Conservation (phyloP, 2,329 filamentous ascomycete genomes). For the Trichothecium sympodiale region DNA sequence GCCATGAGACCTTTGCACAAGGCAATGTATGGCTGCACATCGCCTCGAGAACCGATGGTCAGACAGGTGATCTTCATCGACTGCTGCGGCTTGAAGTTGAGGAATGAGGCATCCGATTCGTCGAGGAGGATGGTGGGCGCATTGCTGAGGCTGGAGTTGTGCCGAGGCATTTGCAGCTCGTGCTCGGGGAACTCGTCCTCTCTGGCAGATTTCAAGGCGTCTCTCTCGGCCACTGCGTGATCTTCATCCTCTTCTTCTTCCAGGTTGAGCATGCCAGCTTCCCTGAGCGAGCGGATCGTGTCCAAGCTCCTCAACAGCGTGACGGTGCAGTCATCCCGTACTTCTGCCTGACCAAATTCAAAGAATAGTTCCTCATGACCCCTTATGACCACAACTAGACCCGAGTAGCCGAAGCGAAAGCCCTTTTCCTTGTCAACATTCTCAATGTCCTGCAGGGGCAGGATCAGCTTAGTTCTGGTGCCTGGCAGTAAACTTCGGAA, state of each 20-base stretch:
- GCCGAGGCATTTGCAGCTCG: conserved; percentile 36
- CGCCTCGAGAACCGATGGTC: conserved; percentile 89
- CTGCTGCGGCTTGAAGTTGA: conserved; percentile 79
- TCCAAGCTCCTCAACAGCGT: conserved; percentile 71
- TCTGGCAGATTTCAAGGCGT: conserved; percentile 67
- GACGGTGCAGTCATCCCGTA: conserved; percentile 80
- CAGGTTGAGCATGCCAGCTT: conserved; percentile 55
- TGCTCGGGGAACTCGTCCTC: conserved; percentile 39
- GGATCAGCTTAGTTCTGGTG: conserved; percentile 82
- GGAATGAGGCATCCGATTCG: conserved; percentile 74
- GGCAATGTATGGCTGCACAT: conserved; percentile 96
- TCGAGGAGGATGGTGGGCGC: conserved; percentile 77
- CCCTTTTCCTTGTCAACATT: conserved; percentile 93
- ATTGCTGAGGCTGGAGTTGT: conserved; percentile 36
- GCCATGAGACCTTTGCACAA: conserved; percentile 81
- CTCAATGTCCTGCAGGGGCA: conserved; percentile 84
- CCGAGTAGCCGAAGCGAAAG: conserved; percentile 83
- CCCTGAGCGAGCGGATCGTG: conserved; percentile 56
- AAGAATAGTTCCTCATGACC: conserved; percentile 96
- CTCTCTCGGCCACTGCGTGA: conserved; percentile 68
- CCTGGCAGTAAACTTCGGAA: conserved; percentile 86
- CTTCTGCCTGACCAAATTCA: conserved; percentile 69
- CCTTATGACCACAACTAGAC: conserved; percentile 82
- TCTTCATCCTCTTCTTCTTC: conserved; percentile 63
- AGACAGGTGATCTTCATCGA: conserved; percentile 80